Base-by-base conservation (phyloP, 106 monocot species). In the Acorus gramineus region DNA sequence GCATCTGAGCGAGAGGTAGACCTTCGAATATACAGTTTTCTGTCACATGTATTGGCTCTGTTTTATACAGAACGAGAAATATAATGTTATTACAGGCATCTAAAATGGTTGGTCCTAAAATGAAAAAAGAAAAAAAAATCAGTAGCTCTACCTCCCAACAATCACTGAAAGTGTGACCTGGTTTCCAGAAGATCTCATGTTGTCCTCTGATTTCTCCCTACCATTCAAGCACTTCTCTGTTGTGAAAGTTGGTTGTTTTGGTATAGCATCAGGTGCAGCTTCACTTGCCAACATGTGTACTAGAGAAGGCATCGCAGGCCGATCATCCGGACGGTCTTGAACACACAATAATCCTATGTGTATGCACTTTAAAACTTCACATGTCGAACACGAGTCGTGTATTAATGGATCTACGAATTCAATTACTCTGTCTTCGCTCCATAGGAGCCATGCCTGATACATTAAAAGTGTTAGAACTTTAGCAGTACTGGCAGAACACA, bases 321-420 rank as follows among this genome's bases (percentile, higher is more conserved):
- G 59, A 14, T 75, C 80, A 8, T 8, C 6, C 4, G 70, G 71
- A 8, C 52, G 70, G 47, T 80, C 71, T 28, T 80, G 80, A 4
- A 75, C 80, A 44, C 80, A 80, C 42, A 80, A 55, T n/a, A 80
- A 62, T 3, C 47, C 75, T 8, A 80, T 58, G 2, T 75, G 75
- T 28, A 80, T 62, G 61, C 80, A 80, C 67, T 66, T 66, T 50
- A 75, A 45, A 11, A 56, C 73, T 46, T 73, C 63, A 42, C 43
- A 14, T 12, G 13, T 53, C 0, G 80, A 61, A 10, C 62, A 80
- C 11, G 76, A 8, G 2, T 45, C 14, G 5, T 11, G 28, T 58
- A 81, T 51, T 1, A 57, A 57, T 46, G 64, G 60, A 70, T 82
- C 82, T 11, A 73, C 51, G 6, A 82, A 11, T 11, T 73, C 70